A percentile compares a stretch with the other conserved stretches of the same genome.
These are phyloP conservation scores for Phytophthora uliginosa DNA, from an alignment of 352 stramenopile species.

Conservation along the genomic window DNA sequence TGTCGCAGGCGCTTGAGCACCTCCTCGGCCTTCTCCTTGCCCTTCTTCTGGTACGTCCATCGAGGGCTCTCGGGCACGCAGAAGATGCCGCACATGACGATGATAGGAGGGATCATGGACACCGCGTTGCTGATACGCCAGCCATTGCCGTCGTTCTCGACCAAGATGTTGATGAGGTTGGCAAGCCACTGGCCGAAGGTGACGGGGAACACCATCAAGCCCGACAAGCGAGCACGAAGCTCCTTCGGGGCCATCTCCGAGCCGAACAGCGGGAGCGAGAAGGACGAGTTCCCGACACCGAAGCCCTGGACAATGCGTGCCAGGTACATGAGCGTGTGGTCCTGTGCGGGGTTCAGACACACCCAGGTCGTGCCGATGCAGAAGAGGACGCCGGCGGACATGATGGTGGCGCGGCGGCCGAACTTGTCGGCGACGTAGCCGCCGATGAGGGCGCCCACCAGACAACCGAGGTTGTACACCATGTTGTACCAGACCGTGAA, in stretches of 20 bases:
- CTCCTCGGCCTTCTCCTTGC: constrained; percentile 34
- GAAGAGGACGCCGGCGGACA: constrained; percentile 39
- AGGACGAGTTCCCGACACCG: constrained; percentile 50
- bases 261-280: constrained; percentile 47
- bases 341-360: constrained; percentile 31
- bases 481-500: constrained; percentile 53
- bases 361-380: constrained; percentile 47
- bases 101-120: constrained; percentile 43
- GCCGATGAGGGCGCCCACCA: constrained; percentile 43
- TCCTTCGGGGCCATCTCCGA: constrained; percentile 50
- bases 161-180: constrained; percentile 45
- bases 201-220: constrained; percentile 45
- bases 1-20: constrained; percentile 49
- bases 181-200: constrained; percentile 43
- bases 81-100: constrained; percentile 48
- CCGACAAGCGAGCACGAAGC: constrained; percentile 43
- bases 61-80: constrained; percentile 39
- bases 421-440: constrained; percentile 40
- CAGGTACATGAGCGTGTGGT: constrained; percentile 38
- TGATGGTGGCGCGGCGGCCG: constrained; percentile 41
- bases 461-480: constrained; percentile 50
- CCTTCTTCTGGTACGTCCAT: constrained; percentile 42
- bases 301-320: constrained; percentile 46
- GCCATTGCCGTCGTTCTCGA: constrained; percentile 33
- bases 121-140: constrained; percentile 51